A percentile compares a stretch with the other conserved stretches of the same genome.
These are phyloP conservation scores for Fusarium euwallaceae DNA, from an alignment of 2,329 filamentous ascomycete species.

Conservation along the genomic window DNA sequence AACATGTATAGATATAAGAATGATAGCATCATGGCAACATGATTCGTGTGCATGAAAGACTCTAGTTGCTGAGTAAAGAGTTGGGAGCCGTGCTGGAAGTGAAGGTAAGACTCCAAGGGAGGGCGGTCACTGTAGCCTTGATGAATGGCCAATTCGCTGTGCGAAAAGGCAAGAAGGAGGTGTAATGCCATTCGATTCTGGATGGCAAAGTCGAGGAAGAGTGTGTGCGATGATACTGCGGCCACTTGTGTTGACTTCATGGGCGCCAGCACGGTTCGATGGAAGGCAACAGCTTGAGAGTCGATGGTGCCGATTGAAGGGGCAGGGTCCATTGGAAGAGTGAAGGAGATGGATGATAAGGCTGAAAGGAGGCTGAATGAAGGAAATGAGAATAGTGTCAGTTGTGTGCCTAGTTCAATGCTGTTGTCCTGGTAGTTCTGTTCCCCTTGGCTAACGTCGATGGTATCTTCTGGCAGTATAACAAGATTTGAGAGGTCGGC, in stretches of 20 bases:
- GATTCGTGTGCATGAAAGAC: not conserved
- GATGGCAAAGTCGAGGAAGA: slow-evolving; percentile 18
- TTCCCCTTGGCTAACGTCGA: not conserved
- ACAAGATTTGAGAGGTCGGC: not conserved
- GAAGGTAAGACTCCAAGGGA: slow-evolving; percentile 16
- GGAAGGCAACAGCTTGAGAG: slow-evolving; percentile 19
- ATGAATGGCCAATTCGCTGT: slow-evolving; percentile 30
- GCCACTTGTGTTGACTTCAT: slow-evolving; percentile 19
- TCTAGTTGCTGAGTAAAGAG: slow-evolving; percentile 16
- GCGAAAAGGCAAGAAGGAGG: slow-evolving; percentile 22
- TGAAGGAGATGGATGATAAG: not conserved
- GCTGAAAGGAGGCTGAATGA: not conserved
- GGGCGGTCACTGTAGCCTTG: slow-evolving; percentile 10
- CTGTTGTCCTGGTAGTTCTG: not conserved
- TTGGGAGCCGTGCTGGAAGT: slow-evolving; percentile 25
- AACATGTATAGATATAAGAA: slow-evolving; percentile 33
- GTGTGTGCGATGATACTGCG: slow-evolving; percentile 8
- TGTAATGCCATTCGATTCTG: slow-evolving; percentile 21
- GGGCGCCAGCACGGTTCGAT: slow-evolving; percentile 18
- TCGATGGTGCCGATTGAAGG: slow-evolving; percentile 21
- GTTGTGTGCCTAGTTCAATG: not conserved
- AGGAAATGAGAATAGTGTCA: not conserved
- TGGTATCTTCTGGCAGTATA: not conserved
- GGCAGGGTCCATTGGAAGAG: slow-evolving; percentile 6
- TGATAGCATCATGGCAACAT: slow-evolving; percentile 26